Percentiles rank a stretch among this genome's conserved stretches.
These are phyloP conservation scores for Hypoxylon lienhwacheense DNA, from an alignment of 495 filamentous ascomycete species.

Conservation along the genomic window DNA sequence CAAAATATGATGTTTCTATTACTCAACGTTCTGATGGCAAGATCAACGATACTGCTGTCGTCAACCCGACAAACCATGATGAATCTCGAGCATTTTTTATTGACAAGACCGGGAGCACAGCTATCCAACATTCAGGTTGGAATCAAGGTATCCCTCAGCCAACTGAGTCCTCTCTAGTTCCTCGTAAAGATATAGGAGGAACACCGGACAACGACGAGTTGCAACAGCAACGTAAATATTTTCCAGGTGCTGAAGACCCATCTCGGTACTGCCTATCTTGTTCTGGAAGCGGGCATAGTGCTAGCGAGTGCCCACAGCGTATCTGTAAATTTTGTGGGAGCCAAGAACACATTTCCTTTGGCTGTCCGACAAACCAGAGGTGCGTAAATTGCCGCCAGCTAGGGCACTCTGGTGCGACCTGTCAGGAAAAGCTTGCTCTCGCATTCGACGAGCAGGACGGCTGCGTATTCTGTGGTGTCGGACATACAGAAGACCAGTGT, in stretches of 20 bases:
- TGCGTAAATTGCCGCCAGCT: conserved; percentile 47
- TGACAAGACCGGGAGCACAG: conserved; percentile 8
- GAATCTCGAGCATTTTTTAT: conserved; percentile 10
- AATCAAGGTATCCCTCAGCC: too few species aligned
- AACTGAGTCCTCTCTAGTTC: background rate
- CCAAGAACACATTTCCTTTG: conserved; percentile 36
- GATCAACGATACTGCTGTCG: conserved; percentile 3
- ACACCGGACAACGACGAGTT: conserved; percentile 23
- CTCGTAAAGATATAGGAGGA: background rate
- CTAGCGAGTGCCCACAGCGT: conserved; percentile 37
- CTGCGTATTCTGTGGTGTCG: conserved; percentile 42
- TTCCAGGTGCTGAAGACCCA: conserved; percentile 39
- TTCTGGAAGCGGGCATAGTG: conserved; percentile 40
- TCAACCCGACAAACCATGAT: background rate
- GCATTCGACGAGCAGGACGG: conserved; percentile 36
- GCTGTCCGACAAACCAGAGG: conserved; percentile 42
- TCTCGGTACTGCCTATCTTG: conserved; percentile 44
- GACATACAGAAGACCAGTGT: conserved; percentile 42
- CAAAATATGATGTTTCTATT: background rate
- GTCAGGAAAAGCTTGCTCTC: conserved; percentile 42
- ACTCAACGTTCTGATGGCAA: conserved; percentile 24
- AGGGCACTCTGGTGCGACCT: conserved; percentile 39
- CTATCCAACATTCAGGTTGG: conserved; percentile 37
- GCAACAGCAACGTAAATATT: conserved; percentile 41
- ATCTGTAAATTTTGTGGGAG: conserved; percentile 43